phyloP scores from a whole-genome alignment of 2,329 filamentous ascomycete genomes.

The Ascosphaera apis region DNA sequence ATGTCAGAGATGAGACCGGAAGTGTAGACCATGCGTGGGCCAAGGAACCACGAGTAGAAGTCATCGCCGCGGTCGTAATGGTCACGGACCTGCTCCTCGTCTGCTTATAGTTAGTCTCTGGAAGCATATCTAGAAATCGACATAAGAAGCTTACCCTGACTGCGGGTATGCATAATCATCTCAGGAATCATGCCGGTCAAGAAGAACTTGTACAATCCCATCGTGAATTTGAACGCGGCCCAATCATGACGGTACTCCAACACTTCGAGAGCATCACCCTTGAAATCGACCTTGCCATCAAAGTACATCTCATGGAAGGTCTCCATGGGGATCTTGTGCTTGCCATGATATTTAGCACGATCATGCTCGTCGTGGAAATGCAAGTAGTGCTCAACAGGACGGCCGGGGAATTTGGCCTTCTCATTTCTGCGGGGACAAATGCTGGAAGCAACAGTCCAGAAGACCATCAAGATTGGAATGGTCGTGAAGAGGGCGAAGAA shows the following conservation, averaged over 20 bases:
- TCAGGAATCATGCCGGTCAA: slow-evolving; percentile 72
- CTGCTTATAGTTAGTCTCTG: slow-evolving; percentile 23
- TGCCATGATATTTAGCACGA: slow-evolving; percentile 23
- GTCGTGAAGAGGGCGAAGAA: slow-evolving; percentile 64
- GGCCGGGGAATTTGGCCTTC: slow-evolving; percentile 68
- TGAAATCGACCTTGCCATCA: slow-evolving; percentile 82
- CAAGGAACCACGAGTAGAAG: slow-evolving; percentile 97
- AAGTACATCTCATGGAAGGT: slow-evolving; percentile 98
- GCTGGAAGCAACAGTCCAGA: slow-evolving; percentile 60
- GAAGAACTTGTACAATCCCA: slow-evolving; percentile 69
- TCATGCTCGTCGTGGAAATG: slow-evolving; percentile 24
- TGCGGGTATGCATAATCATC: slow-evolving; percentile 75
- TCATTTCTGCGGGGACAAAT: slow-evolving; percentile 80
- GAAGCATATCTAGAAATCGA: neutral
- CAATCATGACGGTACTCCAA: slow-evolving; percentile 93
- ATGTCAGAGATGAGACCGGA: slow-evolving; percentile 81
- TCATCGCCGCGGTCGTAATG: slow-evolving; percentile 97
- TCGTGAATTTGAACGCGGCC: slow-evolving; percentile 82
- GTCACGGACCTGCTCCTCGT: slow-evolving; percentile 92
- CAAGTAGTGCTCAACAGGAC: slow-evolving; percentile 70
- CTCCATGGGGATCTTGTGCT: slow-evolving; percentile 34
- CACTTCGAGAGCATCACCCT: slow-evolving; percentile 70
- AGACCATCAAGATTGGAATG: slow-evolving; percentile 55
- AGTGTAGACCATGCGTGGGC: slow-evolving; percentile 97
- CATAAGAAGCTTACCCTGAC: slow-evolving; percentile 38